These are phyloP conservation scores for Ophiostoma sp. DNA, from an alignment of 2,329 filamentous ascomycete genomes.

Conservation along the genomic window DNA sequence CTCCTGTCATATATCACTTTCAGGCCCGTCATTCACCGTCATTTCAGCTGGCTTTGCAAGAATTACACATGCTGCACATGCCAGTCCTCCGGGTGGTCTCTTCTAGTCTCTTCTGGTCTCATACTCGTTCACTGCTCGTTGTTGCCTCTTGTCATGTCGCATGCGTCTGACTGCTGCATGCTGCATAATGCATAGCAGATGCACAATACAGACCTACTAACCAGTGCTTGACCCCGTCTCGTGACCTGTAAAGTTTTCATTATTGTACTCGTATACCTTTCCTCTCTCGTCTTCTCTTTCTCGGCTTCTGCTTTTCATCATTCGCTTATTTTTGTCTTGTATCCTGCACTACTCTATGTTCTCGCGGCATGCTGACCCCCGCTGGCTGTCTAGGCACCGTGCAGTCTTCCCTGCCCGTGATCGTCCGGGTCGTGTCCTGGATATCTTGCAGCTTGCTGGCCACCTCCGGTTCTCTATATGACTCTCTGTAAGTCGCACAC, in stretches of 20 bases:
- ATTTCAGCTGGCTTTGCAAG: background rate
- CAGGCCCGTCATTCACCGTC: conserved; percentile 3
- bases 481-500: background rate
- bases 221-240: background rate
- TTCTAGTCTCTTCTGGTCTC: background rate
- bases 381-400: too few species aligned
- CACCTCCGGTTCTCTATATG: background rate
- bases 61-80: background rate
- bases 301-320: background rate
- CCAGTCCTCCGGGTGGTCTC: background rate
- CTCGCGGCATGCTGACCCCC: too few species aligned
- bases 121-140: background rate
- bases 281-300: background rate
- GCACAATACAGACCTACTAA: background rate
- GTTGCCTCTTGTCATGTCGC: background rate
- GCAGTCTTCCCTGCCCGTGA: too few species aligned
- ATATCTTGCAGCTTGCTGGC: too few species aligned
- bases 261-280: too few species aligned
- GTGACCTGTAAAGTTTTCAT: background rate
- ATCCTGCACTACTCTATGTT: too few species aligned
- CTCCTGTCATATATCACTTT: background rate
- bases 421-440: too few species aligned
- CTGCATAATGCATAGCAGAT: background rate
- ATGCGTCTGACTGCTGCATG: background rate
- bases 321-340: background rate